Evolutionary conservation across 2,329 filamentous ascomycete genomes (phyloP).

Genomic region (Colletotrichum gloeosporioides): DNA sequence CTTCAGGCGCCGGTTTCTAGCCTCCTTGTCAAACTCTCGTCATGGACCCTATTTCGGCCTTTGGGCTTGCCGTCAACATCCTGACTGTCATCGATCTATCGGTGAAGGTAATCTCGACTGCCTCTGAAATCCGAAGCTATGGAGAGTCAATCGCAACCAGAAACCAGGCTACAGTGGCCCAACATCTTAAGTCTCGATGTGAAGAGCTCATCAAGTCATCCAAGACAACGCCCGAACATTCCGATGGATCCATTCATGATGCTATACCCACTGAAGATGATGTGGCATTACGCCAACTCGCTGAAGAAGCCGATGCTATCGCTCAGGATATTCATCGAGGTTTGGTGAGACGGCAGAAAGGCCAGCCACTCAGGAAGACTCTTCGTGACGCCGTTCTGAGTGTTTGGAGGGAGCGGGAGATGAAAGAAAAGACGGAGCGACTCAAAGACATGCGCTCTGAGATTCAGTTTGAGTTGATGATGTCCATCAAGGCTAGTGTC

Average conservation of each 20-base stretch:
- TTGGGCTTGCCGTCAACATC: neutral
- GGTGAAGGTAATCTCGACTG: neutral
- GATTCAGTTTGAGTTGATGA: neutral
- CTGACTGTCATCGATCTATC: neutral
- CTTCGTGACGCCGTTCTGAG: no score
- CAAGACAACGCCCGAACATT: neutral
- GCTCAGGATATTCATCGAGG: neutral
- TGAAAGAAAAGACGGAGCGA: neutral
- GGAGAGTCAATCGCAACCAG: neutral
- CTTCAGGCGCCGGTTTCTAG: no score
- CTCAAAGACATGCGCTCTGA: neutral
- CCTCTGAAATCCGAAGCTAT: neutral
- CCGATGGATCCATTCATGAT: neutral
- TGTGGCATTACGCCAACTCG: neutral
- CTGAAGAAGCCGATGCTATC: neutral
- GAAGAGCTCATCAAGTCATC: neutral
- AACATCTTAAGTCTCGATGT: neutral
- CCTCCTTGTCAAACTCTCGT: no score
- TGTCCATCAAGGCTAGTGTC: neutral
- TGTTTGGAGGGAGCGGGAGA: neutral
- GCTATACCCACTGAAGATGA: neutral
- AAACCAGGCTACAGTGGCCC: neutral
- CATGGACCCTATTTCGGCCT: neutral
- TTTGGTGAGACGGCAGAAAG: no score
- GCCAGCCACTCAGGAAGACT: no score